Conservation (phyloP, 371 early-diverging fungal species). For the Mucor lusitanicus region DNA sequence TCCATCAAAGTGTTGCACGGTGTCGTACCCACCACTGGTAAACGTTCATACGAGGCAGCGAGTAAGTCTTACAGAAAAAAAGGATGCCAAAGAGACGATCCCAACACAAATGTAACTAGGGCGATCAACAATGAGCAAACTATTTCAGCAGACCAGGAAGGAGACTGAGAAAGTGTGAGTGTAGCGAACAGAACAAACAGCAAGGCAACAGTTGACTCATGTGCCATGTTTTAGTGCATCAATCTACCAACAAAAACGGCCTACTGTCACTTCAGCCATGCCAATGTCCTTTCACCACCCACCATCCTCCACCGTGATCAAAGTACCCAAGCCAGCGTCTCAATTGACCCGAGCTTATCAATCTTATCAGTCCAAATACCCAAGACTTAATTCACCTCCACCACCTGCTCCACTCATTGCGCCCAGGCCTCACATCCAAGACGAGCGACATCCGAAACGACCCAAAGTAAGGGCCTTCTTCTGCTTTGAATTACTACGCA, state of each 20-base stretch:
- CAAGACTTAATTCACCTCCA: background rate
- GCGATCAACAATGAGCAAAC: slow-evolving; percentile 30
- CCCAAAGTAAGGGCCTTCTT: background rate
- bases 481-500: no score
- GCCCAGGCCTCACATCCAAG: background rate
- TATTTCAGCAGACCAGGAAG: slow-evolving; percentile 38
- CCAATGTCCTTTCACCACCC: background rate
- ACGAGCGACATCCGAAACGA: background rate
- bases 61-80: slow-evolving; percentile 20
- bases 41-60: slow-evolving; percentile 26
- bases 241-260: slow-evolving; percentile 21
- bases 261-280: background rate
- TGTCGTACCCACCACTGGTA: slow-evolving; percentile 19
- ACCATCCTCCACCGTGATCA: slow-evolving; percentile 7
- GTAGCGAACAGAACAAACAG: background rate
- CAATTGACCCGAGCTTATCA: slow-evolving; percentile 8
- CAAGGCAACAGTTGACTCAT: background rate
- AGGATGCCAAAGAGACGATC: no score
- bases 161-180: slow-evolving; percentile 38
- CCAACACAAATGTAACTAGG: slow-evolving; percentile 7
- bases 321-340: slow-evolving; percentile 18
- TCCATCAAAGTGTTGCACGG: slow-evolving; percentile 46
- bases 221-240: slow-evolving; percentile 17
- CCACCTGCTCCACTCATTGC: background rate
- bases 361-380: slow-evolving; percentile 13